Percentiles rank a stretch among this genome's conserved stretches.
Evolutionary conservation across 805 yeast genomes (phyloP).

Genomic region (Monosporozyma siamensis): DNA sequence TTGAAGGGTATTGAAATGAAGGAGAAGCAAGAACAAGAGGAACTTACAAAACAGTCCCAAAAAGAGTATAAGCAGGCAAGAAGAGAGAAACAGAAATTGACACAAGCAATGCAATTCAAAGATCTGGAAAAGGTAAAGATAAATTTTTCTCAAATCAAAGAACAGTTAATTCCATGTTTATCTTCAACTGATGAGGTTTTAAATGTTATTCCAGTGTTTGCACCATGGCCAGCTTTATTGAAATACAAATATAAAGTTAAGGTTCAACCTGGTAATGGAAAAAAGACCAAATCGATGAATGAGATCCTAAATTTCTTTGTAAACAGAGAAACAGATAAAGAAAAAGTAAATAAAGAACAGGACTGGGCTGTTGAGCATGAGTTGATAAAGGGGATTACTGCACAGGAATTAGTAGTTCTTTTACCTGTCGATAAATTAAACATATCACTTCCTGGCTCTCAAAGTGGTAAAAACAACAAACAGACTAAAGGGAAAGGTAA

Average conservation of each 20-base stretch:
- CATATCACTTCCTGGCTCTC: conserved; percentile 44
- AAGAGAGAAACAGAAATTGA: conserved; percentile 33
- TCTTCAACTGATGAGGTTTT: conserved; percentile 40
- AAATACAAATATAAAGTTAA: conserved; percentile 76
- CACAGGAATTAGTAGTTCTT: conserved; percentile 55
- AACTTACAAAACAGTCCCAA: conserved; percentile 27
- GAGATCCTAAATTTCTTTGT: conserved; percentile 57
- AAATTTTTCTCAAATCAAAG: conserved; percentile 35
- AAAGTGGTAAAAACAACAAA: conserved; percentile 13
- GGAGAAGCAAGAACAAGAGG: conserved; percentile 30
- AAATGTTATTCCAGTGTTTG: conserved; percentile 77
- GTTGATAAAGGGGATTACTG: conserved; percentile 44
- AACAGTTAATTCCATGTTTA: conserved; percentile 28
- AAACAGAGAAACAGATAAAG: conserved; percentile 38
- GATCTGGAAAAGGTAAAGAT: conserved; percentile 36
- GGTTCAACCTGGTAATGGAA: conserved; percentile 64
- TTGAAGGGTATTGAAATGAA: conserved; percentile 45
- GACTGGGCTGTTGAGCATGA: conserved; percentile 71
- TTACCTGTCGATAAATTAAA: conserved; percentile 68
- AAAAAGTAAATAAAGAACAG: conserved; percentile 36
- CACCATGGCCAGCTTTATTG: conserved; percentile 78
- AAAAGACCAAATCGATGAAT: conserved; percentile 77
- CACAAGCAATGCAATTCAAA: conserved; percentile 28
- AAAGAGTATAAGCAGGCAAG: conserved; percentile 30
- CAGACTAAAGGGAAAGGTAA: conserved; percentile 1